These are phyloP conservation scores for Euphorbia celastroides DNA, from an alignment of 441 rosid genomes.

Conservation along the genomic window DNA sequence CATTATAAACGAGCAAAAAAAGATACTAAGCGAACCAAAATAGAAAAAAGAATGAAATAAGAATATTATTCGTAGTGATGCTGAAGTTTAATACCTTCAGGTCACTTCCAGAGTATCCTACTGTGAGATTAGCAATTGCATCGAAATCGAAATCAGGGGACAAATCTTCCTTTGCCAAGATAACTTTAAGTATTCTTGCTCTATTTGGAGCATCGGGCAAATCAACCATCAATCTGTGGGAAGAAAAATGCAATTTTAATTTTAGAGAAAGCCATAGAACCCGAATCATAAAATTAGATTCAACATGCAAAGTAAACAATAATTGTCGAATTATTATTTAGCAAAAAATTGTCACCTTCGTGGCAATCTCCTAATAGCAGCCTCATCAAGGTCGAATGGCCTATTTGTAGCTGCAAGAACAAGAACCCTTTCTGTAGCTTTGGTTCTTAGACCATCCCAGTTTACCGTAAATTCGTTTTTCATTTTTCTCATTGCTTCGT, in stretches of 20 bases:
- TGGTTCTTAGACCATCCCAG: conserved; percentile 89
- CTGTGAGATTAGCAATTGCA: conserved; percentile 67
- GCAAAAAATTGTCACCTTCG: conserved; percentile 48
- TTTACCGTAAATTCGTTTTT: conserved; percentile 95
- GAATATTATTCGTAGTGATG: too few species aligned
- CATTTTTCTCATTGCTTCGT: conserved; percentile 97
- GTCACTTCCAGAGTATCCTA: conserved; percentile 93
- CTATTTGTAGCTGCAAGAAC: conserved; percentile 95
- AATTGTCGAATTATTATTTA: background rate
- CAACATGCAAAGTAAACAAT: too few species aligned
- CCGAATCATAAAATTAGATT: background rate
- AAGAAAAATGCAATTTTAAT: background rate
- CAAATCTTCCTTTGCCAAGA: conserved; percentile 81
- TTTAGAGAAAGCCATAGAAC: background rate
- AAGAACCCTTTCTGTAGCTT: conserved; percentile 72
- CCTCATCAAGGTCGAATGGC: conserved; percentile 96
- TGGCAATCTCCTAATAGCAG: conserved; percentile 84
- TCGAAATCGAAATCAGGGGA: conserved; percentile 68
- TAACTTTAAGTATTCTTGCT: conserved; percentile 73
- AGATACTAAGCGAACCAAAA: background rate
- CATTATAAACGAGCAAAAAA: conserved; percentile 11
- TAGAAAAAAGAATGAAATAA: background rate
- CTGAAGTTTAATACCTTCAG: conserved; percentile 48
- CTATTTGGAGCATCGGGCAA: conserved; percentile 87
- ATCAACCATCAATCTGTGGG: conserved; percentile 78